phyloP scores from a whole-genome alignment of 768 basidiomycete genomes.

The Brasilioporus rufonigricans region DNA sequence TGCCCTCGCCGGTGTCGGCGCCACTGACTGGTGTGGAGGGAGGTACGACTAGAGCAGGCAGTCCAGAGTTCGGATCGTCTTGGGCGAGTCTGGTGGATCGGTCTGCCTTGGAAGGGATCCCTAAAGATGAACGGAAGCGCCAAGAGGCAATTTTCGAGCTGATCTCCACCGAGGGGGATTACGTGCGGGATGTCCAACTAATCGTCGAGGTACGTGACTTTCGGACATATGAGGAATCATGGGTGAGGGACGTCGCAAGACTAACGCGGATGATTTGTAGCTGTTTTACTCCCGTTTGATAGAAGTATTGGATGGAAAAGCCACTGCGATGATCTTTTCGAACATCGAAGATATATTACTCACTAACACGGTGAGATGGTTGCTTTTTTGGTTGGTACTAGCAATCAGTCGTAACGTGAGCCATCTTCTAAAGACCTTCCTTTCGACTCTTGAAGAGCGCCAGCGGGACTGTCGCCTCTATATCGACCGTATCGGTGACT shows the following conservation, averaged over 20 bases:
- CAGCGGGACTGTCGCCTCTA: constrained; percentile 93
- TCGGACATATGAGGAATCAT: no score
- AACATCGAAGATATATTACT: constrained; percentile 93
- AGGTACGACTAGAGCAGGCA: constrained; percentile 41
- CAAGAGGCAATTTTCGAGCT: constrained; percentile 98
- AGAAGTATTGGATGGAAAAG: constrained; percentile 67
- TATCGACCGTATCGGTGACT: constrained; percentile 84
- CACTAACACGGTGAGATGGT: constrained; percentile 68
- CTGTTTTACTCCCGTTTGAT: constrained; percentile 84
- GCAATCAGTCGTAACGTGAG: neutral
- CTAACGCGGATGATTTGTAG: constrained; percentile 35
- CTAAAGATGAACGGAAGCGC: constrained; percentile 72
- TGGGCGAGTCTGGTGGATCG: constrained; percentile 94
- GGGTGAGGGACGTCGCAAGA: no score
- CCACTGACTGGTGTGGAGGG: neutral
- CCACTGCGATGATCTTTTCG: constrained; percentile 80
- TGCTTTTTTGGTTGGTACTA: neutral
- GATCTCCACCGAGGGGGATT: constrained; percentile 85
- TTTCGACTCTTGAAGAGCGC: constrained; percentile 86
- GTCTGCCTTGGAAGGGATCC: constrained; percentile 78
- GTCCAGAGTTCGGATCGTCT: constrained; percentile 68
- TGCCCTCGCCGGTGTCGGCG: constrained; percentile 13
- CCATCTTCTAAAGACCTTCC: constrained; percentile 60
- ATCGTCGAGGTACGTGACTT: constrained; percentile 72
- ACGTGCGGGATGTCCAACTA: constrained; percentile 88